These are phyloP conservation scores for Phlebiopsis flavidoalba DNA, from an alignment of 768 basidiomycete genomes.

Conservation along the genomic window DNA sequence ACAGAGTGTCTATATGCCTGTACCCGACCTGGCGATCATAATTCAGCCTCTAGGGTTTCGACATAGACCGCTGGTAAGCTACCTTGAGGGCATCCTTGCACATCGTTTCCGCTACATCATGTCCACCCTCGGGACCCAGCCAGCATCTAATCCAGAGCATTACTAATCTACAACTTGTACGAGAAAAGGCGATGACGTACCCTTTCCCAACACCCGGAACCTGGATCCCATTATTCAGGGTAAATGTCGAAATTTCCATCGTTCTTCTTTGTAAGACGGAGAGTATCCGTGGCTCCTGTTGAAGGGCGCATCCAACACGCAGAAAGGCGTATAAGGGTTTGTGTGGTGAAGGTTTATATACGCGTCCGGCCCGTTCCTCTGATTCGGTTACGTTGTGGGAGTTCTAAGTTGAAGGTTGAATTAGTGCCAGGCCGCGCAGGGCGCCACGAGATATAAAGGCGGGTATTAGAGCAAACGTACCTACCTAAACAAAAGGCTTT, in stretches of 20 bases:
- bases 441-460: too few relatives aligned
- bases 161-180: not conserved
- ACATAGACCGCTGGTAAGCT: not conserved
- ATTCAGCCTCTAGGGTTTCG: not conserved
- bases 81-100: constrained; percentile 6
- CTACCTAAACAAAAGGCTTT: too few relatives aligned
- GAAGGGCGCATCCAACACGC: too few relatives aligned
- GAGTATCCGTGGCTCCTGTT: too few relatives aligned
- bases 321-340: too few relatives aligned
- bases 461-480: too few relatives aligned
- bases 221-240: constrained; percentile 3
- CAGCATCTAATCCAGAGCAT: constrained; percentile 7
- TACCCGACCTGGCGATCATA: not conserved
- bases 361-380: too few relatives aligned
- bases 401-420: too few relatives aligned
- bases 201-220: constrained; percentile 3
- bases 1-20: constrained; percentile 11
- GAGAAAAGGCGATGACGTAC: not conserved
- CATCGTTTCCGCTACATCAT: constrained; percentile 1
- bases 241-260: not conserved
- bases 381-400: too few relatives aligned
- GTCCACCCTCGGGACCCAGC: constrained; percentile 2
- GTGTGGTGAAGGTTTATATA: too few relatives aligned
- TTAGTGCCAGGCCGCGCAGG: too few relatives aligned
- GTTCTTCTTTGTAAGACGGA: not conserved